Evolutionary conservation across 768 basidiomycete genomes (phyloP), one percentile per base, ranked within the genome.

Genomic region (Crucibulum laeve): DNA sequence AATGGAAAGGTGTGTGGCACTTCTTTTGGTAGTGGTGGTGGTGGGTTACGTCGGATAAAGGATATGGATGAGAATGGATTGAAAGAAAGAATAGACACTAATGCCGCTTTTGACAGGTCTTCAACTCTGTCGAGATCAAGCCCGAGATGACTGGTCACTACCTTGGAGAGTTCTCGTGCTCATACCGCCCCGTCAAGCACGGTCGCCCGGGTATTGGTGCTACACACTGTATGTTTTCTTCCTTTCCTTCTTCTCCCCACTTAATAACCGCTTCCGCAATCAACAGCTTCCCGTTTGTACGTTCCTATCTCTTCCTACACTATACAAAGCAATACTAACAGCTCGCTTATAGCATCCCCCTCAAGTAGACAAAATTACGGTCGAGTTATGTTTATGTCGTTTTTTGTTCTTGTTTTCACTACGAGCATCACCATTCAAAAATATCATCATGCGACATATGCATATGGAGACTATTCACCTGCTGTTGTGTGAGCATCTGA

Each of bases 91-190:
- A n/a, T 32, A 10, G 14, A n/a, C 14, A 42, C 24, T 25, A 21
- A 35, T 28, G 10, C 24, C 22, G 35, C 25, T 10, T 17, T 41
- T 35, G 13, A 25, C 44, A 91, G 87, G 83, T 86, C 49, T 92
- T 92, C 78, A 92, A 91, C 76, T 84, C 91, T 33, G 92, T 97
- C 51, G 95, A 98, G 73, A 94, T 98, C 77, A 98, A 95, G 77
- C 94, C 96, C 53, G 96, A 99, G 71, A 99, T 99, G 96, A 91
- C 88, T 51, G 96, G 96, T 47, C 94, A 95, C 82, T 98, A 99
- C 76, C 92, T 98, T 63, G 96, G 79, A 51, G 96, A 99, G 74
- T 91, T 90, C 74, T 90, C 90, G 23, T 90, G 89, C 75, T 92
- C 95, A 48, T 98, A 96, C 87, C 81, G 87, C 64, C 95, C 95